Percentiles rank a stretch among this genome's conserved stretches.
phyloP scores from a whole-genome alignment of 164 flowering plant genomes.

The Stephania yunnanensis region DNA sequence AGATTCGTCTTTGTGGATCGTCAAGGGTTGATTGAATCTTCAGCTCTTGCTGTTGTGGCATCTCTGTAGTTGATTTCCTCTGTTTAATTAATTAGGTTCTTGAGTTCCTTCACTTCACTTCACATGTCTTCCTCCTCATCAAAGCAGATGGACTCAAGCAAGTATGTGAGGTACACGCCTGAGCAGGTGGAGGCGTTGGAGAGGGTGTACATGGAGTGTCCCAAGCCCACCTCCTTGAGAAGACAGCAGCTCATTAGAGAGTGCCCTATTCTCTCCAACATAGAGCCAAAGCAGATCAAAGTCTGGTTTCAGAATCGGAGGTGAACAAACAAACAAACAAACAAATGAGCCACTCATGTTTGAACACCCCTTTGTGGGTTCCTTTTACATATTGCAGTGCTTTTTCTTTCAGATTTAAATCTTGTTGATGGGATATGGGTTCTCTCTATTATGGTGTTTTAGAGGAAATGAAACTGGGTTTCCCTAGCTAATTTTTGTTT shows the following conservation, averaged over 20 bases:
- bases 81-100: background rate
- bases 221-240: slow-evolving; percentile 66
- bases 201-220: slow-evolving; percentile 64
- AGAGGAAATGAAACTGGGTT: background rate
- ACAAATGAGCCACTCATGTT: background rate
- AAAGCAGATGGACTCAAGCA: slow-evolving; percentile 33
- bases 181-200: slow-evolving; percentile 81
- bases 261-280: slow-evolving; percentile 64
- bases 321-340: slow-evolving; percentile 15
- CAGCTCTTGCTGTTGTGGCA: slow-evolving; percentile 3
- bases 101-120: too few species aligned
- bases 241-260: slow-evolving; percentile 69
- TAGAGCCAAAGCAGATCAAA: slow-evolving; percentile 84
- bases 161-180: slow-evolving; percentile 67
- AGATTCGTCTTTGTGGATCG: slow-evolving; percentile 41
- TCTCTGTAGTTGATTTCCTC: background rate
- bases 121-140: background rate
- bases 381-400: background rate
- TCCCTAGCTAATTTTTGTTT: background rate
- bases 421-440: background rate
- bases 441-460: background rate
- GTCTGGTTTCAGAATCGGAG: slow-evolving; percentile 88
- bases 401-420: background rate
- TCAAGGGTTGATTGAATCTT: background rate
- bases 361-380: background rate